Evolutionary conservation across 1,284 basidiomycete genomes (phyloP), one percentile per base, ranked within the genome.

Genomic region (Trichosporon ovoides): DNA sequence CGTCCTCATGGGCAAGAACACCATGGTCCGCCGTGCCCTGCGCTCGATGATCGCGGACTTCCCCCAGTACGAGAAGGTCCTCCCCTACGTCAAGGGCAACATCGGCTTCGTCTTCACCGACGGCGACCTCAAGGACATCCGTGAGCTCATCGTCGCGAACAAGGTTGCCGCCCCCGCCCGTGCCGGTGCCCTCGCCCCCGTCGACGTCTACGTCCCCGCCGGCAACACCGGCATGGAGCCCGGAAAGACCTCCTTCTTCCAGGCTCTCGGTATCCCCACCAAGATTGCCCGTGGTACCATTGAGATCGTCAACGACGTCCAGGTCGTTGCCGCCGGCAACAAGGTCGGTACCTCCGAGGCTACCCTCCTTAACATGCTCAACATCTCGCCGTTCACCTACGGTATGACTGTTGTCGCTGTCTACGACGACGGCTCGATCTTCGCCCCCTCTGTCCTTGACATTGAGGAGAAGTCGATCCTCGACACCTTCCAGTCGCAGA

Each of bases 201-300:
- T 83, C 80, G 88, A 98, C 76, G 95, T 98, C 77, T 83, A 79
- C 67, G 90, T 99, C 73, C 89, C 91, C 56, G 92, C 87, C 58
- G 90, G 93, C 66, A 98, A 98, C 88, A 99, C 95, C 62, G 95
- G 95, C 80, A 99, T 99, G 95, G 96, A 98, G 80, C 95, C 95
- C 74, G 93, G 93, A 76, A 97, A 97, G 84, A 97, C 93, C 63
- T 94, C 93, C 72, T 99, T 98, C 92, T 99, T 99, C 92, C 95
- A 99, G 85, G 95, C 95, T 62, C 88, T 99, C 75, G 89, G 91
- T 84, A 94, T 99, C 79, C 95, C 96, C 54, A 99, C 95, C 81
- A 99, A 99, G 87, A 98, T 99, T 73, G 94, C 96, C 61, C 90
- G 95, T 88, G 95, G 95, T 85, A 98, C 96, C 59, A 98, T 99